These are phyloP conservation scores for Saturnispora bothae DNA, from an alignment of 805 yeast species.

Conservation along the genomic window DNA sequence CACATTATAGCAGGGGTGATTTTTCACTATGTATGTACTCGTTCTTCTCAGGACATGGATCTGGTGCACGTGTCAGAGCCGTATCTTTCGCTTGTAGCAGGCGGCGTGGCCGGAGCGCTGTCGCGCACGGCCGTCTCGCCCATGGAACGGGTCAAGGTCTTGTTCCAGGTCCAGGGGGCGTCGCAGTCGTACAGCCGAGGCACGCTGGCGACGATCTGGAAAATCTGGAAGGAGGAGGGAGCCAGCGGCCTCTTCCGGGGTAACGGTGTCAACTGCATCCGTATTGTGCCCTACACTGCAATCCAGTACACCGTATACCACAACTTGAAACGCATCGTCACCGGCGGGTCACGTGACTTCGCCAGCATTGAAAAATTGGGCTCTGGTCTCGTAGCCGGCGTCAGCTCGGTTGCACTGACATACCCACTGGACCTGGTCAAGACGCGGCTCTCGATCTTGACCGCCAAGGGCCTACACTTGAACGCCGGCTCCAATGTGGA, in stretches of 20 bases:
- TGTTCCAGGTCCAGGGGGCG: slow-evolving; percentile 75
- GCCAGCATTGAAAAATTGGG: slow-evolving; percentile 49
- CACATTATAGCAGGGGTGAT: no score
- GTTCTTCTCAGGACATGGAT: neutral
- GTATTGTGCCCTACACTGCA: slow-evolving; percentile 91
- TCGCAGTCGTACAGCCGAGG: slow-evolving; percentile 42
- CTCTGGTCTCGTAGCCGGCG: slow-evolving; percentile 78
- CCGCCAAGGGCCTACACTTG: slow-evolving; percentile 39
- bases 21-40: neutral
- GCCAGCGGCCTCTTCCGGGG: slow-evolving; percentile 83
- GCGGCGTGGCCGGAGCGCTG: slow-evolving; percentile 71
- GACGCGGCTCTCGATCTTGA: slow-evolving; percentile 81
- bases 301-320: slow-evolving; percentile 88
- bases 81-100: slow-evolving; percentile 55
- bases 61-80: slow-evolving; percentile 19
- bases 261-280: slow-evolving; percentile 76
- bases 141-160: slow-evolving; percentile 84
- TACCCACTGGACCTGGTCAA: slow-evolving; percentile 89
- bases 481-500: slow-evolving; percentile 29
- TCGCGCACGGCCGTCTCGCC: slow-evolving; percentile 93
- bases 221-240: slow-evolving; percentile 89
- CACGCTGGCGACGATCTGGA: slow-evolving; percentile 57
- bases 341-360: slow-evolving; percentile 28
- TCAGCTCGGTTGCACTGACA: slow-evolving; percentile 67
- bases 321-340: slow-evolving; percentile 35